phyloP scores from a whole-genome alignment of 768 basidiomycete species.

The Candolleomyces efflorescens region DNA sequence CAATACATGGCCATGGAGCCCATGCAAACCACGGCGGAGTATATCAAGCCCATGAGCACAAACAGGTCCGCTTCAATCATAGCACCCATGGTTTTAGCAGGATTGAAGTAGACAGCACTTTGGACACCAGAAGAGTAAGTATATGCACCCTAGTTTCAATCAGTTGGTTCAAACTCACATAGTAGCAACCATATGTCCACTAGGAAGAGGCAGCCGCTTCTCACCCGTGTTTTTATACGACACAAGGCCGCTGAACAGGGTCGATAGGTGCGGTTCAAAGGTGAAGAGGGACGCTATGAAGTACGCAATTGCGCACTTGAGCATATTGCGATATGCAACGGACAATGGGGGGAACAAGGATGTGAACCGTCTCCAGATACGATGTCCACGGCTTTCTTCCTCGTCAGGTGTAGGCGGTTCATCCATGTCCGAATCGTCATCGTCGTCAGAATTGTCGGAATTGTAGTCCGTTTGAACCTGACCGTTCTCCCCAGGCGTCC shows the following conservation, averaged over 20 bases:
- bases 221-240: constrained; percentile 40
- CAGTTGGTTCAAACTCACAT: constrained; percentile 49
- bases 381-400: neutral
- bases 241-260: constrained; percentile 58
- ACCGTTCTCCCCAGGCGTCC: neutral
- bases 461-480: constrained; percentile 3
- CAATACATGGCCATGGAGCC: constrained; percentile 76
- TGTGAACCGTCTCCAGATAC: neutral
- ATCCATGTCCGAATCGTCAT: neutral
- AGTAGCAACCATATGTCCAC: constrained; percentile 90
- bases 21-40: constrained; percentile 69
- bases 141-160: neutral
- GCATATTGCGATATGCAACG: constrained; percentile 60
- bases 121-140: neutral
- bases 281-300: constrained; percentile 91
- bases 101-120: constrained; percentile 86
- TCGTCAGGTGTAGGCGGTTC: neutral
- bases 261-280: constrained; percentile 72
- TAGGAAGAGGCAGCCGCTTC: constrained; percentile 57
- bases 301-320: constrained; percentile 93
- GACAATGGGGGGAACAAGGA: constrained; percentile 34
- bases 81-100: constrained; percentile 86
- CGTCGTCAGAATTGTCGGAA: constrained; percentile 4
- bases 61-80: constrained; percentile 91
- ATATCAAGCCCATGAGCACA: constrained; percentile 66